These are phyloP conservation scores for Zelonia costaricensis DNA, from an alignment of 208 protist species.

Conservation along the genomic window DNA sequence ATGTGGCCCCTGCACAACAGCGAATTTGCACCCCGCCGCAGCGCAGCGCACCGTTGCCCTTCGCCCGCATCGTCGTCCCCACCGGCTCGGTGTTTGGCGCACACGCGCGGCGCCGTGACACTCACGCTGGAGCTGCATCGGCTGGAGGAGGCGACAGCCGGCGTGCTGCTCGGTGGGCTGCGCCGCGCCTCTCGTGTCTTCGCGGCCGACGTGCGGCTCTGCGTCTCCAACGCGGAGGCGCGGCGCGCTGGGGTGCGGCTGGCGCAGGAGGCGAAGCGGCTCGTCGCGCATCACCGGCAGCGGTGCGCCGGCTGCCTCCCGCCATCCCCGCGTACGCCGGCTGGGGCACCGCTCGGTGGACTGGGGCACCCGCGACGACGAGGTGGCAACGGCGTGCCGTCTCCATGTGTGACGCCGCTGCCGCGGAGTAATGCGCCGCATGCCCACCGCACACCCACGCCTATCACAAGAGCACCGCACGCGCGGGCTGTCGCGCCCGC, in stretches of 20 bases:
- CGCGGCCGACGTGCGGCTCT: constrained; percentile 11
- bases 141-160: constrained; percentile 20
- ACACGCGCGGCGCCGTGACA: not conserved
- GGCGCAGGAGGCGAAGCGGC: constrained; percentile 9
- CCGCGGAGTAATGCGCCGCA: no score
- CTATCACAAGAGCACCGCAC: no score
- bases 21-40: no score
- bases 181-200: constrained; percentile 17
- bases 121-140: constrained; percentile 37
- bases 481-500: no score
- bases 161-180: constrained; percentile 24
- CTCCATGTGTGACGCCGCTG: no score
- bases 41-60: not conserved
- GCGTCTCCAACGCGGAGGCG: constrained; percentile 17
- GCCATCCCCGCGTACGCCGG: not conserved
- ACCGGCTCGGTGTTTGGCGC: not conserved
- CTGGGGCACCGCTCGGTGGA: no score
- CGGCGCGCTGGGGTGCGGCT: constrained; percentile 13
- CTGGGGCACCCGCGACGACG: no score
- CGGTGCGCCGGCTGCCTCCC: not conserved
- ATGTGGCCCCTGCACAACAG: not conserved
- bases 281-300: constrained; percentile 7
- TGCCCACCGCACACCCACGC: no score
- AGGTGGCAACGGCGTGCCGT: no score
- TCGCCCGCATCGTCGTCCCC: not conserved